Evolutionary conservation across 108 stramenopile species (phyloP).

Genomic region (Chaetoceros muelleri): DNA sequence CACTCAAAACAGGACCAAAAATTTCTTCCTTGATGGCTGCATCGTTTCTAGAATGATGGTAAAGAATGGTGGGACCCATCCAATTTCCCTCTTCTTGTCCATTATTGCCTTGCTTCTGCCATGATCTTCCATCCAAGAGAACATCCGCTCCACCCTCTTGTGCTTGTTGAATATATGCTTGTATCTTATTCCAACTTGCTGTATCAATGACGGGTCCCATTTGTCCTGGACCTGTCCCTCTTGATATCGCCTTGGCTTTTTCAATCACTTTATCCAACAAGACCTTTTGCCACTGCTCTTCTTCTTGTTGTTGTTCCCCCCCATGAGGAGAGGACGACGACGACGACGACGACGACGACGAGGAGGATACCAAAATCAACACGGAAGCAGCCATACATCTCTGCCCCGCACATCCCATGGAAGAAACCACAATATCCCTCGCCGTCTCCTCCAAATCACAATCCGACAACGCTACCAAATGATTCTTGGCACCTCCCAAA

Average conservation of each 20-base stretch:
- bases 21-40: conserved; percentile 83
- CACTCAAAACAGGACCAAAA: conserved; percentile 89
- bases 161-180: conserved; percentile 70
- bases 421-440: conserved; percentile 83
- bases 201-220: conserved; percentile 89
- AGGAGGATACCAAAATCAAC: conserved; percentile 59
- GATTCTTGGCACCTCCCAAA: conserved; percentile 96
- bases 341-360: no score
- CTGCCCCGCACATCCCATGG: conserved; percentile 87
- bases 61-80: conserved; percentile 88
- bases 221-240: conserved; percentile 74
- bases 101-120: conserved; percentile 30
- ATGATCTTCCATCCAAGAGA: conserved; percentile 84
- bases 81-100: conserved; percentile 40
- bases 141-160: conserved; percentile 57
- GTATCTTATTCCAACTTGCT: conserved; percentile 62
- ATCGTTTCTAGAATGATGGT: conserved; percentile 55
- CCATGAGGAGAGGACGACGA: no score
- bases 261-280: conserved; percentile 52
- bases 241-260: conserved; percentile 59
- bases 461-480: conserved; percentile 89
- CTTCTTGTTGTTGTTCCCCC: no score
- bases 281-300: conserved; percentile 22
- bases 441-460: conserved; percentile 80
- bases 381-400: conserved; percentile 94